Percentiles rank a stretch among this genome's conserved stretches.
These are phyloP conservation scores for Aspergillus sparsus DNA, from an alignment of 495 filamentous ascomycete species.

Conservation along the genomic window DNA sequence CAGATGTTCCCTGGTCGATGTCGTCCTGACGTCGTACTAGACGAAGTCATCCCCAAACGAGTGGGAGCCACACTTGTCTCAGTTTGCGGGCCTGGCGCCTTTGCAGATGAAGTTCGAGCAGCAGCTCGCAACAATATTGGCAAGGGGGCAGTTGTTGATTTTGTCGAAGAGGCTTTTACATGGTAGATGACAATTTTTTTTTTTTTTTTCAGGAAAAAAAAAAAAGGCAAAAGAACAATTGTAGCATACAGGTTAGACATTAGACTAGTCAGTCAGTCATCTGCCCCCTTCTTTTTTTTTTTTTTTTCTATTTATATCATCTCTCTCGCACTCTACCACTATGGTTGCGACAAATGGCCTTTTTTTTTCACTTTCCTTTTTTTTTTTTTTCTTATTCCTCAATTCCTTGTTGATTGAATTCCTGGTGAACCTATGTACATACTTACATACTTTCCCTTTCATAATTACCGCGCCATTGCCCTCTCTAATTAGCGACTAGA, in stretches of 20 bases:
- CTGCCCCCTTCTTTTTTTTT: no score
- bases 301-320: no score
- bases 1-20: slow-evolving; percentile 84
- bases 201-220: background rate
- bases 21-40: slow-evolving; percentile 60
- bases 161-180: slow-evolving; percentile 93
- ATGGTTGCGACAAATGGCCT: no score
- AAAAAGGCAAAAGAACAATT: no score
- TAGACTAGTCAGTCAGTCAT: no score
- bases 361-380: slow-evolving; percentile 18
- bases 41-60: slow-evolving; percentile 73
- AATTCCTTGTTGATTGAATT: slow-evolving; percentile 8
- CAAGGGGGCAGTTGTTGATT: slow-evolving; percentile 71
- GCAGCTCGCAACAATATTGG: slow-evolving; percentile 69
- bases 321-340: no score
- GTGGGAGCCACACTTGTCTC: slow-evolving; percentile 82
- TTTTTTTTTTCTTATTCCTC: slow-evolving; percentile 19
- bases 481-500: background rate
- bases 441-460: background rate
- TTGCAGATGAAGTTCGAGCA: slow-evolving; percentile 81
- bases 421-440: background rate
- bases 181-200: slow-evolving; percentile 51
- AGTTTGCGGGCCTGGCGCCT: slow-evolving; percentile 86
- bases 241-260: no score
- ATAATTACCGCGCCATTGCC: background rate